Evolutionary conservation across 2,329 filamentous ascomycete genomes (phyloP).

Genomic region (Ophiocordyceps camponoti-leonardi): DNA sequence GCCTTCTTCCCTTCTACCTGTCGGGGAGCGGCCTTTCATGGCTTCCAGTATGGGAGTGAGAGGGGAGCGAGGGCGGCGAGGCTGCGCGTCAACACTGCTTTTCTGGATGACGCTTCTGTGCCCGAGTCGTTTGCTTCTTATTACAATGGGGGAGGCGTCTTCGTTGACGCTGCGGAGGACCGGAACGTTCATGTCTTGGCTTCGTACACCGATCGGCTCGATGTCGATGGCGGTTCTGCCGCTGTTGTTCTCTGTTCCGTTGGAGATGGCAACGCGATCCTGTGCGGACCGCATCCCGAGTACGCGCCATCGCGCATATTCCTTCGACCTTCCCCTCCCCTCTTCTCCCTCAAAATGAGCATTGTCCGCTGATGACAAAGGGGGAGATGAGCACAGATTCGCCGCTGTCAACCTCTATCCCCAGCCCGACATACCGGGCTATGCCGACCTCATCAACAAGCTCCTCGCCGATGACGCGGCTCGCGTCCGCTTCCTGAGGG

Average conservation of each 20-base stretch:
- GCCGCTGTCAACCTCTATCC: conserved; percentile 59
- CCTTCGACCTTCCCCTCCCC: not conserved
- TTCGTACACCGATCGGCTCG: conserved; percentile 55
- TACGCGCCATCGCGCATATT: conserved; percentile 16
- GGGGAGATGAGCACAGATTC: conserved; percentile 39
- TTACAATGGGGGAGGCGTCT: conserved; percentile 89
- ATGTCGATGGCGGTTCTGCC: conserved; percentile 62
- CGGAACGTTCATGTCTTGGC: conserved; percentile 65
- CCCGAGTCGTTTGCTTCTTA: conserved; percentile 57
- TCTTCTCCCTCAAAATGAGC: not conserved
- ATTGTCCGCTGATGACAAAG: conserved; percentile 3
- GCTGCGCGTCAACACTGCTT: conserved; percentile 44
- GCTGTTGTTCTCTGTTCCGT: conserved; percentile 73
- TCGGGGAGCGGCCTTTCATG: conserved; percentile 70
- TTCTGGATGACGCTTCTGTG: conserved; percentile 35
- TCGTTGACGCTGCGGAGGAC: conserved; percentile 56
- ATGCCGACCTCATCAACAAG: conserved; percentile 49
- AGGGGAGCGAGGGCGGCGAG: conserved; percentile 58
- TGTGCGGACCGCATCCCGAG: conserved; percentile 90
- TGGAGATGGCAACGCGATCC: conserved; percentile 59
- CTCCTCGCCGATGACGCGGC: conserved; percentile 52
- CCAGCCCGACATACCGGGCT: conserved; percentile 49
- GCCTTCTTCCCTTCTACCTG: conserved; percentile 78
- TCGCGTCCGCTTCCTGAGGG: conserved; percentile 60
- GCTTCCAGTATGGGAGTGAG: conserved; percentile 85